Conservation (phyloP, 352 stramenopile genomes). For the Phytophthora lateralis region DNA sequence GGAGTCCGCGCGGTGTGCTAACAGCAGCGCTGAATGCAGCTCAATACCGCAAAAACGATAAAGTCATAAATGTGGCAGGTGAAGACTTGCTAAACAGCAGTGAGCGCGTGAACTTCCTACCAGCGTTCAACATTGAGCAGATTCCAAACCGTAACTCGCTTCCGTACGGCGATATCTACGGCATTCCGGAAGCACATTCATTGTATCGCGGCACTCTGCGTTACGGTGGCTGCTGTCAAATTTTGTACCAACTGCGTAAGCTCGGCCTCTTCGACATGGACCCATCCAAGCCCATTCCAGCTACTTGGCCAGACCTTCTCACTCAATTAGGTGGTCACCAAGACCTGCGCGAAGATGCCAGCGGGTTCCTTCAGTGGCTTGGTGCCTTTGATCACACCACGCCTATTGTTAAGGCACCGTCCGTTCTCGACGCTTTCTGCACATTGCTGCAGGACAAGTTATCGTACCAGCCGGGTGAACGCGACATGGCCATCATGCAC, state of each 20-base stretch:
- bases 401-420: slow-evolving; percentile 55
- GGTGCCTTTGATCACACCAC: slow-evolving; percentile 65
- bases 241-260: slow-evolving; percentile 91
- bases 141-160: slow-evolving; percentile 96
- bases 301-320: slow-evolving; percentile 89
- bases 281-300: slow-evolving; percentile 44
- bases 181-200: slow-evolving; percentile 91
- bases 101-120: slow-evolving; percentile 86
- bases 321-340: slow-evolving; percentile 35
- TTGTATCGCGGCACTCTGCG: slow-evolving; percentile 95
- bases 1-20: slow-evolving; percentile 95
- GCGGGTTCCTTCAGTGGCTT: slow-evolving; percentile 80
- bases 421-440: slow-evolving; percentile 87
- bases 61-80: slow-evolving; percentile 84
- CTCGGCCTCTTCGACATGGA: slow-evolving; percentile 91
- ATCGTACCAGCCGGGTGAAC: slow-evolving; percentile 88
- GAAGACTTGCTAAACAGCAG: slow-evolving; percentile 89
- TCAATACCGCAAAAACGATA: slow-evolving; percentile 85
- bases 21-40: slow-evolving; percentile 92
- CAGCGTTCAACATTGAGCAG: slow-evolving; percentile 93
- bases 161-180: slow-evolving; percentile 93
- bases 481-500: slow-evolving; percentile 96
- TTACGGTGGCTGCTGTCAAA: slow-evolving; percentile 92
- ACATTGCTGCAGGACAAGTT: slow-evolving; percentile 90
- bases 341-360: slow-evolving; percentile 50